Evolutionary conservation across 2,329 filamentous ascomycete genomes (phyloP), one percentile per base, ranked within the genome.

Genomic region (Plectosphaerella cucumerina): DNA sequence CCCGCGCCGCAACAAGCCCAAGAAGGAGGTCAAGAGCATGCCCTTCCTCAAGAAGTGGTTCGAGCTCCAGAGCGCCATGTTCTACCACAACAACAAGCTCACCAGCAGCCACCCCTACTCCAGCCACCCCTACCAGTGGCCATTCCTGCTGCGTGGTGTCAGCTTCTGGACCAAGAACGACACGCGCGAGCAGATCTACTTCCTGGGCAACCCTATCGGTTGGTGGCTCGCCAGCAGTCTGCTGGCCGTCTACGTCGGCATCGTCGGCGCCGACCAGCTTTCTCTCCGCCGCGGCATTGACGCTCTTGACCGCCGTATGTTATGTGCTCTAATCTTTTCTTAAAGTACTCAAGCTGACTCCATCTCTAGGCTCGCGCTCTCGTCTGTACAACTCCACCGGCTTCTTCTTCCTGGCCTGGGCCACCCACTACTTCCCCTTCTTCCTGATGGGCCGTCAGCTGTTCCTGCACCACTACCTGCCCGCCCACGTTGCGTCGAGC

Each of bases 91-190:
- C 81, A 97, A 92, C 70, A 93, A 95, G 62, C 77, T 99, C 65
- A 99, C 94, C 43, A 95, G 91, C 74, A 96, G 90, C 66, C 94
- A 99, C 69, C 94, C 94, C 1, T 99, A 99, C 69, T 84, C 94
- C 41, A 96, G 90, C 62, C 87, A 92, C 67, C 94, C 94, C 6
- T 94, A 95, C 74, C 90, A 96, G 65, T 99, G 94, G 94, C 94
- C 94, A 1, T 97, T 99, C 82, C 80, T 99, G 65, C 83, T 99
- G 51, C 87, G 94, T 26, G 94, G 94, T 72, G 93, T 99, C 60
- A 97, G 91, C 71, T 99, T 99, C 85, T 99, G 94, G 94, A 99
- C 94, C 9, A 89, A 97, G 67, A 91, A 90, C 68, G 90, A 95
- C 50, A 97, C 93, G 10, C 86, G 90, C 54, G 86, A 96, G 74